Conservation (phyloP, 371 early-diverging fungal genomes). For the Mucor plumbeus region DNA sequence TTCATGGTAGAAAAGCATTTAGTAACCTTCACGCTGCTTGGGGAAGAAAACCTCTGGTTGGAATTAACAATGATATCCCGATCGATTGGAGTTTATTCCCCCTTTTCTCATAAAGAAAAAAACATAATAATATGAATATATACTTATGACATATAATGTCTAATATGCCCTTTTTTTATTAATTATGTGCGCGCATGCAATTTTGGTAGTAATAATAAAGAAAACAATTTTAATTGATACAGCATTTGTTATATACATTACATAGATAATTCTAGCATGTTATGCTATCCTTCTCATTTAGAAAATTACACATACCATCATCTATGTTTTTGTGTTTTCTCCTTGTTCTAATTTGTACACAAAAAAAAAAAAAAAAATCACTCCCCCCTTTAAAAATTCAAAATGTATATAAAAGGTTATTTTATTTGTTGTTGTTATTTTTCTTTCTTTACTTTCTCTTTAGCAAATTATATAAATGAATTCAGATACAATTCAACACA, state of each 20-base stretch:
- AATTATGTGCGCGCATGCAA: background rate
- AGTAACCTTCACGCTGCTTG: slow-evolving; percentile 37
- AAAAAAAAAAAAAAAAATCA: no score
- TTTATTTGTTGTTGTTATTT: background rate
- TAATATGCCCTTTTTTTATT: background rate
- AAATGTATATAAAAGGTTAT: background rate
- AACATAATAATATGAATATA: background rate
- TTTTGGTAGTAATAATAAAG: background rate
- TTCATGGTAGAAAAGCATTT: slow-evolving; percentile 27
- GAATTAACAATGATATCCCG: background rate
- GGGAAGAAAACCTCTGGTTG: slow-evolving; percentile 32
- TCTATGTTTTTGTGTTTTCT: background rate
- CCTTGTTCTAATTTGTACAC: background rate
- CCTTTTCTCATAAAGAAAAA: slow-evolving; percentile 6
- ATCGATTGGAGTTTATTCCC: slow-evolving; percentile 29
- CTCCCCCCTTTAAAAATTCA: background rate
- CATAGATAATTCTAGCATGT: no score
- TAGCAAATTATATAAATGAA: background rate
- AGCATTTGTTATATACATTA: background rate
- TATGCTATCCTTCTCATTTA: background rate
- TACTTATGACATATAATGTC: background rate
- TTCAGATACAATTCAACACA: background rate
- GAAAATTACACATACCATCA: background rate
- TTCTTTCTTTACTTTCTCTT: slow-evolving; percentile 5
- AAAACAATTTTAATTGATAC: background rate